These are phyloP conservation scores for Trapa bicornis DNA, from an alignment of 345 rosid genomes.

Conservation along the genomic window DNA sequence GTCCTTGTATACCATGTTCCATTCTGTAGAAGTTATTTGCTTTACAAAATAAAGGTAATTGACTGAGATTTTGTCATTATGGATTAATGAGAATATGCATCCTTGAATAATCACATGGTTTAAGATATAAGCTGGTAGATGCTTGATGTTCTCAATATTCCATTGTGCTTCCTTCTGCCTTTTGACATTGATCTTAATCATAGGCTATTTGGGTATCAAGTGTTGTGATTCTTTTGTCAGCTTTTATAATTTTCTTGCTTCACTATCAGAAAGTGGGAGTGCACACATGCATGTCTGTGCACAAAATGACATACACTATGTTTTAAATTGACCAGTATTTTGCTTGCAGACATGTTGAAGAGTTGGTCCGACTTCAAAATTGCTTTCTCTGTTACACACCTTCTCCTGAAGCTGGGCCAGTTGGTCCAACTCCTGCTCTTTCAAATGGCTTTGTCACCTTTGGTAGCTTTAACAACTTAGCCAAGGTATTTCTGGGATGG, in stretches of 20 bases:
- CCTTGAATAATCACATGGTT: not conserved
- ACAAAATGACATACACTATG: not conserved
- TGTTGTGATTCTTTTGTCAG: not conserved
- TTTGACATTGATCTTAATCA: not conserved
- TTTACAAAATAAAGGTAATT: not conserved
- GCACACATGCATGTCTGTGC: not conserved
- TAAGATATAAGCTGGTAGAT: not conserved
- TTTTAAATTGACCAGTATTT: not conserved
- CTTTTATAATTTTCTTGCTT: not conserved
- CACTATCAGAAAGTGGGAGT: not conserved
- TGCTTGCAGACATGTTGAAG: conserved; percentile 80
- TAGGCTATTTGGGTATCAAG: not conserved
- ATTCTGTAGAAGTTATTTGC: not conserved
- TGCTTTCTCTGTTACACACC: conserved; percentile 97
- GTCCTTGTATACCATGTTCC: not conserved
- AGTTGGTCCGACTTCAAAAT: conserved; percentile 75
- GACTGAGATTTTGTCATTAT: not conserved
- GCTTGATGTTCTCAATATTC: not conserved
- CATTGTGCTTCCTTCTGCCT: not conserved
- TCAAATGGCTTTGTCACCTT: conserved; percentile 92
- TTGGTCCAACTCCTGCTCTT: conserved; percentile 83
- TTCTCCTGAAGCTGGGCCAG: conserved; percentile 94
- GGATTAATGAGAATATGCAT: not conserved
- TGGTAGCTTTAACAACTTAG: conserved; percentile 98
- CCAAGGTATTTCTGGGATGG: conserved; percentile 47